A percentile compares a stretch with the other conserved stretches of the same genome.
These are phyloP conservation scores for Cutaneotrichosporon cyanovorans DNA, from an alignment of 1,284 basidiomycete genomes.

Conservation along the genomic window DNA sequence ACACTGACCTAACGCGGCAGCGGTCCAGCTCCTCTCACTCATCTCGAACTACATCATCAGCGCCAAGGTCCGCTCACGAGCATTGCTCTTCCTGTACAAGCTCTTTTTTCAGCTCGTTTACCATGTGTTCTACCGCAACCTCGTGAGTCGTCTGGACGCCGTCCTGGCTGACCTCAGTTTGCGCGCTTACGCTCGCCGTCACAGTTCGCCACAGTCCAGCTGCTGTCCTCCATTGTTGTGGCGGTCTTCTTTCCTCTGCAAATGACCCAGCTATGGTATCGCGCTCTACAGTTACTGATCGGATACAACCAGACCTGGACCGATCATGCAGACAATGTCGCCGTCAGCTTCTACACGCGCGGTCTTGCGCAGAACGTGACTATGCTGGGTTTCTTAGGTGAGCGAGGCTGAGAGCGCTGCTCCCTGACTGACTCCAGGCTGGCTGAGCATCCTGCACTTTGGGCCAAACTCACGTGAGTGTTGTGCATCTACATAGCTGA, in stretches of 20 bases:
- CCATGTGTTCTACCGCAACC: conserved; percentile 46
- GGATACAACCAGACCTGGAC: conserved; percentile 49
- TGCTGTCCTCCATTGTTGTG: conserved; percentile 50
- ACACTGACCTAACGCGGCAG: conserved; percentile 11
- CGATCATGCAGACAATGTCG: conserved; percentile 50
- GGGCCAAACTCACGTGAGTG: conserved; percentile 48
- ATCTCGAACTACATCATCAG: conserved; percentile 50
- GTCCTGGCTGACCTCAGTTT: conserved; percentile 24
- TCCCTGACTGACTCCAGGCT: conserved; percentile 24
- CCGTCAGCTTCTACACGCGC: conserved; percentile 50
- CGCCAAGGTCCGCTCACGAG: conserved; percentile 50
- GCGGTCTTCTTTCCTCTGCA: conserved; percentile 52
- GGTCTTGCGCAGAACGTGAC: conserved; percentile 54
- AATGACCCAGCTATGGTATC: conserved; percentile 49
- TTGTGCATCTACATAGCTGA: background rate
- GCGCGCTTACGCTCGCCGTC: conserved; percentile 41
- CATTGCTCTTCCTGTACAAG: conserved; percentile 52
- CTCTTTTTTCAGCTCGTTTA: conserved; percentile 48
- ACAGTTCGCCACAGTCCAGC: conserved; percentile 51
- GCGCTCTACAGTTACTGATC: conserved; percentile 45
- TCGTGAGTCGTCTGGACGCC: conserved; percentile 23
- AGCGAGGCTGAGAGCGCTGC: conserved; percentile 2
- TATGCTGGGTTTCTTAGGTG: conserved; percentile 48
- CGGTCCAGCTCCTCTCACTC: conserved; percentile 48
- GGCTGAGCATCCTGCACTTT: conserved; percentile 51